Percentiles rank a stretch among this genome's conserved stretches.
Conservation (phyloP, 768 basidiomycete genomes). For the Termitomyces sp. region DNA sequence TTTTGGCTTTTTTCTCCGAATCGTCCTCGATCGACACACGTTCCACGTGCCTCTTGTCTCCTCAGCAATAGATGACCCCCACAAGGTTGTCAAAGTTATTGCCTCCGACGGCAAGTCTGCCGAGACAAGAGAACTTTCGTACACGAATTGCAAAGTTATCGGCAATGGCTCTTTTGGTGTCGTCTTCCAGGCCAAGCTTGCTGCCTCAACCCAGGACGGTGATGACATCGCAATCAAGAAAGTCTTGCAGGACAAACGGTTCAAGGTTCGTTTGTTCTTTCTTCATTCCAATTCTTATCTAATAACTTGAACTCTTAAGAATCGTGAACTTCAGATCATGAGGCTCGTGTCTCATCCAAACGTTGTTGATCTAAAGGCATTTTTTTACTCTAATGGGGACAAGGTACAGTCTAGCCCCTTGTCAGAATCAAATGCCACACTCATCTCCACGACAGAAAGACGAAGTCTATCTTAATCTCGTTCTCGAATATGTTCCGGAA, state of each 20-base stretch:
- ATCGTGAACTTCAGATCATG: slow-evolving; percentile 99
- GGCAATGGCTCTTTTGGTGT: slow-evolving; percentile 99
- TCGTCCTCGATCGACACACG: slow-evolving; percentile 31
- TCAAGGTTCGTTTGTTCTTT: slow-evolving; percentile 74
- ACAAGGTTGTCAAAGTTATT: slow-evolving; percentile 91
- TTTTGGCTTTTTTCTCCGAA: slow-evolving; percentile 17
- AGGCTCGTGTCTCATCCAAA: slow-evolving; percentile 94
- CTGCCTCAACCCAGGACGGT: slow-evolving; percentile 54
- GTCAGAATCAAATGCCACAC: slow-evolving; percentile 2
- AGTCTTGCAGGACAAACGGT: slow-evolving; percentile 98
- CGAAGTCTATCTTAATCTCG: slow-evolving; percentile 99
- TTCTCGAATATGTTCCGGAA: slow-evolving; percentile 98
- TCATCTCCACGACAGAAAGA: slow-evolving; percentile 67
- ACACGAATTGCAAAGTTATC: slow-evolving; percentile 97
- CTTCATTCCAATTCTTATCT: slow-evolving; percentile 4
- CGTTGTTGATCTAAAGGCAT: slow-evolving; percentile 95
- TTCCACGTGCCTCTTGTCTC: slow-evolving; percentile 17
- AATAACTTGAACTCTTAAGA: slow-evolving; percentile 43
- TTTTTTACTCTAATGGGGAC: slow-evolving; percentile 99
- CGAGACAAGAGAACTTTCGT: slow-evolving; percentile 81
- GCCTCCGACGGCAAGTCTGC: slow-evolving; percentile 94
- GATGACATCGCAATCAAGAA: slow-evolving; percentile 99
- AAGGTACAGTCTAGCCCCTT: slow-evolving; percentile 57
- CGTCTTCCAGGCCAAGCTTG: slow-evolving; percentile 92
- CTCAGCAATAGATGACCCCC: slow-evolving; percentile 90